Evolutionary conservation across 768 basidiomycete genomes (phyloP), one percentile per base, ranked within the genome.

Genomic region (Mycena rebaudengoi): DNA sequence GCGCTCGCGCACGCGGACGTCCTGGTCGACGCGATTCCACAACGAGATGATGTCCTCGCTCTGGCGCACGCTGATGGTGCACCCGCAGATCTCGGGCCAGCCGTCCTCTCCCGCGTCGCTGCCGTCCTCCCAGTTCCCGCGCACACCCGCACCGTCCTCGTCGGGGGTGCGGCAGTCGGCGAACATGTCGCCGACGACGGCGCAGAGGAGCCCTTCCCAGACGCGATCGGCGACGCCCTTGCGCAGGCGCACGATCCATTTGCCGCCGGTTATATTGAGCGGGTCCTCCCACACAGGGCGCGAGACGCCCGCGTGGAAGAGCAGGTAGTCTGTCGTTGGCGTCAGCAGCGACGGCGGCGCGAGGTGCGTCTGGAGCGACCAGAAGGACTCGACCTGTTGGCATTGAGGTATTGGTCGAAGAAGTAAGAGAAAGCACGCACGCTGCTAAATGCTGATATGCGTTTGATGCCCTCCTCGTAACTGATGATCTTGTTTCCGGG

Each of bases 231-330:
- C 88, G 33, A 96, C 85, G 43, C 95, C 95, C 74, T 99, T 98
- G 69, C 89, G 87, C 48, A 99, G 84, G 54, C 97, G 91, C 60
- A 99, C 85, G 51, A 97, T 97, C 92, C 96, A 99, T 77, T 96
- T 97, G 4, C 96, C 96, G 26, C 96, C 96, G 16, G 87, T 75
- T 49, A 88, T 75, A 75, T 98, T 98, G 58, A 95, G 81, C 14
- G 95, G 91, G 76, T 98, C 96, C 75, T 99, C 97, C 97, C 97
- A 99, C 3, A 97, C 91, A 1, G 97, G 96, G 41, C 94, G 85
- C 23, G 91, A 89, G 60, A 99, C 83, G 39, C 89, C 90, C 3
- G 87, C 82, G 69, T 96, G 94, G 81, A 98, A 98, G 66, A 98
- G 85, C 30, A 98, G 88, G 66, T 97, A 94, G 78, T 99, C 97